phyloP scores from a whole-genome alignment of 1,284 basidiomycete genomes.

The Coniophora puteana region DNA sequence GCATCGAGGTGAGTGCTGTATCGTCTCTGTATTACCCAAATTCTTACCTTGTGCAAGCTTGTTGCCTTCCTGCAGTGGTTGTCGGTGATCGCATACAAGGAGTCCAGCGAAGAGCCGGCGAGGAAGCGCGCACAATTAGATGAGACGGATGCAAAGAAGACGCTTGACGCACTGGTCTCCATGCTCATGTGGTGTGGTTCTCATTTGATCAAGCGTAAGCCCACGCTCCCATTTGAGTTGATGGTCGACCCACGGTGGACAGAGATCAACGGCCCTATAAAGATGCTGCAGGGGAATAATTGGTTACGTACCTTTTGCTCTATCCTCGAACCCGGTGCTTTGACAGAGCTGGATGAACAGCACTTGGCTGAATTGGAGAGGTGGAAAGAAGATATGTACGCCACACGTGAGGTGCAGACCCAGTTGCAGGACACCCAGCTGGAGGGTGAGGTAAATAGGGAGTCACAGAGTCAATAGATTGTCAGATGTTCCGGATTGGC shows the following conservation, averaged over 20 bases:
- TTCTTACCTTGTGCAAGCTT: too few relatives aligned
- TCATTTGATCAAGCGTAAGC: neutral
- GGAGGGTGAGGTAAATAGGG: too few relatives aligned
- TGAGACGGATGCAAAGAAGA: neutral
- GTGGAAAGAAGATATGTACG: neutral
- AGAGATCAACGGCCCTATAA: neutral
- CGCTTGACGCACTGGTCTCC: neutral
- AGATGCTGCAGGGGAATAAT: neutral
- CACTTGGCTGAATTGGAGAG: neutral
- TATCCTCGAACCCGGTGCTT: neutral
- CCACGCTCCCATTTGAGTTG: neutral
- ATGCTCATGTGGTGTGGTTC: neutral
- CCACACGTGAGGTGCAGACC: too few relatives aligned
- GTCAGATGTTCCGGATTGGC: neutral
- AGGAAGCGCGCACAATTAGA: neutral
- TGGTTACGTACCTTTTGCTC: constrained; percentile 1
- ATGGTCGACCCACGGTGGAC: constrained; percentile 1
- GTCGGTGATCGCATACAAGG: neutral
- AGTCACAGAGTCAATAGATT: too few relatives aligned
- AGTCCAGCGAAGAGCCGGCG: neutral
- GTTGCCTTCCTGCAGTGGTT: neutral
- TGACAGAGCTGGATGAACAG: constrained; percentile 1
- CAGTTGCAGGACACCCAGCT: too few relatives aligned
- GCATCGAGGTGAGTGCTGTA: too few relatives aligned
- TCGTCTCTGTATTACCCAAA: too few relatives aligned